phyloP scores from a whole-genome alignment of 495 filamentous ascomycete genomes.

The Cercophora newfieldiana region DNA sequence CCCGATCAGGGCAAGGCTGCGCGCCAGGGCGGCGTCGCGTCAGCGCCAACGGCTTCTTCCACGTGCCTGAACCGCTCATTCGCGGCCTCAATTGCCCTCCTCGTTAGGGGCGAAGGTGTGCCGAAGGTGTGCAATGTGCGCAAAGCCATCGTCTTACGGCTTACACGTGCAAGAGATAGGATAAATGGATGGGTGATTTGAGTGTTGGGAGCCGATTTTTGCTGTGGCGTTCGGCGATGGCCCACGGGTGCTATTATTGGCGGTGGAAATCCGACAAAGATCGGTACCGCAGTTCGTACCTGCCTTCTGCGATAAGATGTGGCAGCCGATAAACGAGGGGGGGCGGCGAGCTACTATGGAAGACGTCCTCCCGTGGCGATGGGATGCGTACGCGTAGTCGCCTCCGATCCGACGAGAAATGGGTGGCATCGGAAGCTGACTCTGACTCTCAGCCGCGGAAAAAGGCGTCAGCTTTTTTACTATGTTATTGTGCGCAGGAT shows the following conservation, averaged over 20 bases:
- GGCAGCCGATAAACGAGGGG: background rate
- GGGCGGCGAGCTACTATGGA: background rate
- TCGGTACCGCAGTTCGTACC: background rate
- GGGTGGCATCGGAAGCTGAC: background rate
- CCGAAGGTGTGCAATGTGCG: background rate
- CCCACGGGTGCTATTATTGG: conserved; percentile 2
- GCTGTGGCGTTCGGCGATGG: too few species aligned
- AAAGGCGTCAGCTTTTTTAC: too few species aligned
- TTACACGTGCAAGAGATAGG: conserved; percentile 14
- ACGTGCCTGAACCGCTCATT: conserved; percentile 4
- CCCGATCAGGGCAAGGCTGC: background rate
- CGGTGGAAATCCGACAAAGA: background rate
- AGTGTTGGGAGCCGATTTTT: too few species aligned
- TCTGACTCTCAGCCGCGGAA: background rate
- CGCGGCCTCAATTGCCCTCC: background rate
- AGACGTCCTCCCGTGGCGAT: conserved; percentile 3
- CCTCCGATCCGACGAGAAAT: background rate
- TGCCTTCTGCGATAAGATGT: conserved; percentile 4
- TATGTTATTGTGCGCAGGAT: too few species aligned
- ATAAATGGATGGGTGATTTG: conserved; percentile 7
- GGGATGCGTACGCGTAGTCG: background rate
- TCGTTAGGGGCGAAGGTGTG: background rate
- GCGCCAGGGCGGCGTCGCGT: too few species aligned
- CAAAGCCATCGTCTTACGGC: background rate
- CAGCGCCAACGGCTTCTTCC: background rate